A percentile compares a stretch with the other conserved stretches of the same genome.
Conservation (phyloP, 306 rosid species). For the Corylus americana region DNA sequence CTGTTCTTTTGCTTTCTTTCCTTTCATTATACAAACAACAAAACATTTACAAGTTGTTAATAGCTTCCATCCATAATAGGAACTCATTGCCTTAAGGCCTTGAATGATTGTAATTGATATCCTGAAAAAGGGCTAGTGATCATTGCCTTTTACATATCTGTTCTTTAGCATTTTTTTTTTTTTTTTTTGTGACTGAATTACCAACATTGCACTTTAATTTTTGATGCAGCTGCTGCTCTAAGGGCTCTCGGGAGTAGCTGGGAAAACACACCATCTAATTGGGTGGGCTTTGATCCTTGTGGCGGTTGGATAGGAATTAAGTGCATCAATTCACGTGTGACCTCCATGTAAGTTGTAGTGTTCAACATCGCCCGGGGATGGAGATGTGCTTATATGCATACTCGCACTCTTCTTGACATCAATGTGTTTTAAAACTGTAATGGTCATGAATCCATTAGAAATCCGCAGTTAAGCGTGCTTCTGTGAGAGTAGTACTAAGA, state of each 20-base stretch:
- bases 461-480: too few relatives aligned
- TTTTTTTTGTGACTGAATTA: background rate
- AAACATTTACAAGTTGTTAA: background rate
- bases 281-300: conserved; percentile 46
- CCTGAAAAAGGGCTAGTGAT: background rate
- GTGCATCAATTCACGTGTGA: conserved; percentile 34
- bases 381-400: too few relatives aligned
- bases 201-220: background rate
- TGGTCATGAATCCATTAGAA: too few relatives aligned
- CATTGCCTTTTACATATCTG: background rate
- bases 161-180: background rate
- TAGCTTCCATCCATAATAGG: background rate
- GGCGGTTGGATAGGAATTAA: conserved; percentile 47
- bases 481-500: too few relatives aligned
- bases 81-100: background rate
- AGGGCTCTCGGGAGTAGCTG: conserved; percentile 7
- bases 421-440: too few relatives aligned
- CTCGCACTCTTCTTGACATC: too few relatives aligned
- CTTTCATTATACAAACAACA: too few relatives aligned
- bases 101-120: background rate
- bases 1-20: background rate
- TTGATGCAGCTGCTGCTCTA: conserved; percentile 32
- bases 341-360: conserved; percentile 25
- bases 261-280: conserved; percentile 32
- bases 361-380: too few relatives aligned